phyloP scores from a whole-genome alignment of 352 stramenopile species.

The Globisporangium cystogenes region DNA sequence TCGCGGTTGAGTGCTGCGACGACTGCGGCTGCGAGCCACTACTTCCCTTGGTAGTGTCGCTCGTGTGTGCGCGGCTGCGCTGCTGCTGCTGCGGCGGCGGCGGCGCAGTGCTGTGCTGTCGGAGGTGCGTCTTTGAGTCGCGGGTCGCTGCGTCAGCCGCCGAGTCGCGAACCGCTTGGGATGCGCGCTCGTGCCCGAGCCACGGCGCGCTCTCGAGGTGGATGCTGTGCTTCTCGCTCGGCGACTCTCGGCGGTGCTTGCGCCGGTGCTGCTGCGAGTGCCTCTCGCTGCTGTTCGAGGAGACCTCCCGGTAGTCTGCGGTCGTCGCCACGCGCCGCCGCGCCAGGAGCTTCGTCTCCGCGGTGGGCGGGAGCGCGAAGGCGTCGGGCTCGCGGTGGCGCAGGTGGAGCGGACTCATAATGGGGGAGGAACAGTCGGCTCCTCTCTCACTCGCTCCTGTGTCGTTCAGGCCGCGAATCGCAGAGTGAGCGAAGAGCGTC shows the following conservation, averaged over 20 bases:
- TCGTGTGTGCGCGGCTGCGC: neutral
- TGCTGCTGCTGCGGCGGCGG: neutral
- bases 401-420: neutral
- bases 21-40: neutral
- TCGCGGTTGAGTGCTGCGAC: slow-evolving; percentile 2
- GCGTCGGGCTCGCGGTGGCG: neutral
- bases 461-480: neutral
- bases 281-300: too few species aligned
- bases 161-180: neutral
- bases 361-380: neutral
- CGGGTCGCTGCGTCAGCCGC: too few species aligned
- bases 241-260: neutral
- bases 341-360: neutral
- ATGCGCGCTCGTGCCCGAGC: slow-evolving; percentile 5
- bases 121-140: neutral
- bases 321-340: neutral
- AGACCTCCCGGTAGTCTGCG: neutral
- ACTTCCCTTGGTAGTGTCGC: slow-evolving; percentile 5
- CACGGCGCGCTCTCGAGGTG: slow-evolving; percentile 12
- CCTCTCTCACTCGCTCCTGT: neutral
- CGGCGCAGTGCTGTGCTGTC: neutral
- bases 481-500: neutral
- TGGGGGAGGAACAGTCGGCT: neutral
- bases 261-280: neutral
- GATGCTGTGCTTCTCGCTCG: slow-evolving; percentile 3